Evolutionary conservation across 106 monocot genomes (phyloP), one percentile per base, ranked within the genome.

Genomic region (Allium fistulosum): DNA sequence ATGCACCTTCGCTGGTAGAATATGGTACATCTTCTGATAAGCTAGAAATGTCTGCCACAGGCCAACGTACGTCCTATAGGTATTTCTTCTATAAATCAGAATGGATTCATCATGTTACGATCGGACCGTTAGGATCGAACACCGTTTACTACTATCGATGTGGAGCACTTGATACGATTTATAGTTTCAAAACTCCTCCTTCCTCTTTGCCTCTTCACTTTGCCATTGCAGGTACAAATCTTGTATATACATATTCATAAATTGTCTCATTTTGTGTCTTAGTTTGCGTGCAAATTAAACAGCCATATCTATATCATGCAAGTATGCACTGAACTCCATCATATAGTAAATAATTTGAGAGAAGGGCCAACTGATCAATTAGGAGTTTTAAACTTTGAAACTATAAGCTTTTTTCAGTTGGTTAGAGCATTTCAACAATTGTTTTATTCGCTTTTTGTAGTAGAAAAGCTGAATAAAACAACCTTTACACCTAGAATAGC

Each of bases 61-160:
- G 94, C 0, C 76, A 83, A 62, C 69, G 78, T 4, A 85, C 90
- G 0, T 74, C 78, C 4, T 94, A 94, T 59, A 65, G 59, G 0
- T 94, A 82, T 66, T 82, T 82, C 69, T 78, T 79, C 71, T 94
- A 94, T 71, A 66, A 51, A 8, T 94, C 94, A 27, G 90, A 85
- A 61, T 68, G 63, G 62, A 94, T 94, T 59, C 87, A 94, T 76
- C 76, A 85, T 53, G 90, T 87, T 51, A 77, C 59, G 66, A 77
- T 94, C 49, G 94, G 94, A 0, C 90, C 94, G 0, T 52, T 94
- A 48, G 64, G 75, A 8, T 80, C 90, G 11, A 60, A 77, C 69
- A 85, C 80, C 0, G 64, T 79, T 8, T 94, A 94, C 69, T 87
- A 83, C 80, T 90, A 90, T 60, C 84, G 90, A 4, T 87, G 90